These are phyloP conservation scores for Caryopteris hybrid DNA, from an alignment of 305 asterid species.

Conservation along the genomic window DNA sequence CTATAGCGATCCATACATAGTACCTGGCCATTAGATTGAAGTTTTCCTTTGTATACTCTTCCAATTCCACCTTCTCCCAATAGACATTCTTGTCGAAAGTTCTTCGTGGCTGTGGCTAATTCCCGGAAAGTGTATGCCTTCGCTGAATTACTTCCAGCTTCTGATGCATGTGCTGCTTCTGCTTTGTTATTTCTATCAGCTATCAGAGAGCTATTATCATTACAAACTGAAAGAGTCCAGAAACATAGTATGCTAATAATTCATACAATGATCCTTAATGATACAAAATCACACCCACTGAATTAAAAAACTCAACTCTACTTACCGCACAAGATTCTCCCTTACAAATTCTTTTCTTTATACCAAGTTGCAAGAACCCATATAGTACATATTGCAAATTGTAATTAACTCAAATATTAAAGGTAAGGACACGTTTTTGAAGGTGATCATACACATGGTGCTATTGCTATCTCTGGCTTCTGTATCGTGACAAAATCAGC, in stretches of 20 bases:
- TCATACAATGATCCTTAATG: not conserved
- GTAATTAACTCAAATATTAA: too few relatives aligned
- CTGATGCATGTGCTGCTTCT: slow-evolving; percentile 8
- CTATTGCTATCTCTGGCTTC: too few relatives aligned
- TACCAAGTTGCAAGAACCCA: too few relatives aligned
- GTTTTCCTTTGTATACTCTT: slow-evolving; percentile 38
- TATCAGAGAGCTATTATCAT: slow-evolving; percentile 9
- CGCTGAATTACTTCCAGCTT: slow-evolving; percentile 17
- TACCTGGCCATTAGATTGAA: slow-evolving; percentile 43
- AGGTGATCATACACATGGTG: too few relatives aligned
- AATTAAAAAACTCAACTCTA: too few relatives aligned
- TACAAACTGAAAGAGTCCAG: slow-evolving; percentile 8
- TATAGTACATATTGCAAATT: too few relatives aligned
- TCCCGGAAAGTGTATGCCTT: slow-evolving; percentile 46
- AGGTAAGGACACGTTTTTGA: too few relatives aligned
- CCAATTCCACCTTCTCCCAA: slow-evolving; percentile 50
- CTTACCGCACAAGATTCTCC: too few relatives aligned
- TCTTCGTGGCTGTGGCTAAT: slow-evolving; percentile 49
- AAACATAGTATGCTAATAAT: not conserved
- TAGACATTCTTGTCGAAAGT: slow-evolving; percentile 38
- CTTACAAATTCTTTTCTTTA: too few relatives aligned
- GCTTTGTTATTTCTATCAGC: slow-evolving; percentile 3
- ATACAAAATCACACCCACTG: not conserved
- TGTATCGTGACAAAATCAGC: too few relatives aligned
- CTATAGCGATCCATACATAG: not conserved